Evolutionary conservation across 345 rosid species (phyloP), one percentile per base, ranked within the genome.

Genomic region (Anacardium occidentale): DNA sequence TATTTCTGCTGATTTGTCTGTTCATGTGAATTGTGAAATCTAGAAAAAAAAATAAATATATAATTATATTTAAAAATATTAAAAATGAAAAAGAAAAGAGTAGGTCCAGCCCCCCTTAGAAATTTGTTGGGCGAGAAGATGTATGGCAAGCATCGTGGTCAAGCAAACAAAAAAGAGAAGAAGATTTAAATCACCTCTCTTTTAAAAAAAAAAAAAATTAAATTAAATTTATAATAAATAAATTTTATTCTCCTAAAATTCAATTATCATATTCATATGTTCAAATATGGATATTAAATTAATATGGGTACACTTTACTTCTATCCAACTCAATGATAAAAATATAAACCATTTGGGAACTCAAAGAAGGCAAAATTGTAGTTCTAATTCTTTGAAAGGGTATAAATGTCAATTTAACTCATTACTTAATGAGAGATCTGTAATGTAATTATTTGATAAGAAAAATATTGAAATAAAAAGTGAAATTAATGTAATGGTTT

Each of bases 71-170:
- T 37, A 48, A 51, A 69, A 37, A 68, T 3, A 55, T 40, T 48
- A 17, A 12, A 37, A 37, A 44, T 12, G 21, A 51, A 14, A 68
- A 69, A 3, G 2, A 68, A 69, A 15, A 1, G 22, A 51, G 62
- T 62, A 22, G 62, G 75, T 62, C 62, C 69, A 52, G 8, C 48
- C 53, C 24, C 26, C 75, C 68, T 20, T 5, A 40, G 37, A 37
- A n/a, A 13, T 2, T 69, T 21, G 44, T 53, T 69, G 21, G 50
- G 7, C 22, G 11, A 34, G 51, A 70, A 72, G 62, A 62, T 53
- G 69, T 20, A 52, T 72, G 69, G 53, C 61, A 51, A 52, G 37
- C 75, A 63, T 52, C 69, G 37, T 52, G 75, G 52, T 72, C 69
- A 63, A 72, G 21, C 17, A 52, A 50, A 66, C 21, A 18, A 48